Evolutionary conservation across 2,329 filamentous ascomycete genomes (phyloP), one percentile per base, ranked within the genome.

Genomic region (Pseudocercospora eumusae): DNA sequence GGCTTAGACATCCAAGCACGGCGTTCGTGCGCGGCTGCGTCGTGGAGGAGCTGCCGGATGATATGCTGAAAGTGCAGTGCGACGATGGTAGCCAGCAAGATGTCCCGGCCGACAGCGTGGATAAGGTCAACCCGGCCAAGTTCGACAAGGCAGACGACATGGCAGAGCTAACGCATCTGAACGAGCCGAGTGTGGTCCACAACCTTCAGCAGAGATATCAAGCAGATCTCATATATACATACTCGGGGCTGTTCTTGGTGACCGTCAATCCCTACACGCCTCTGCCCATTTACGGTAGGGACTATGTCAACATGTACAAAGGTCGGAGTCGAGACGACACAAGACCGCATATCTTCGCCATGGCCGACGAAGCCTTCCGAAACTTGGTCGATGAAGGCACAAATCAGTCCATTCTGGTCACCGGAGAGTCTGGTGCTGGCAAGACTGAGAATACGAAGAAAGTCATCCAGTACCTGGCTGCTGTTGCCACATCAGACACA

Each of bases 361-460:
- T 98, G 87, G 93, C 95, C 11, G 96, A 99, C 75, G 89, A 96
- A 73, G 95, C 96, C 0, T 99, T 98, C 76, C 87, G 95, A 15
- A 98, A 96, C 72, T 81, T 99, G 31, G 92, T 99, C 0, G 93
- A 97, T 57, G 95, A 98, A 76, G 93, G 93, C 44, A 84, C 92
- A 68, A 98, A 99, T 70, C 95, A 99, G 78, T 98, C 93, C 72
- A 99, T 99, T 70, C 82, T 99, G 57, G 96, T 99, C 21, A 99
- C 95, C 2, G 95, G 95, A 77, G 95, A 99, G 79, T 99, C 95
- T 18, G 95, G 95, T 74, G 95, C 95, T 33, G 95, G 95, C 70
- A 99, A 99, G 80, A 99, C 95, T 0, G 95, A 99, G 75, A 99
- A 99, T 75, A 99, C 95, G 15, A 99, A 99, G 75, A 99, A 99